Base-by-base conservation (phyloP, 2,329 filamentous ascomycete species). In the Rhynchosporium secalis region DNA sequence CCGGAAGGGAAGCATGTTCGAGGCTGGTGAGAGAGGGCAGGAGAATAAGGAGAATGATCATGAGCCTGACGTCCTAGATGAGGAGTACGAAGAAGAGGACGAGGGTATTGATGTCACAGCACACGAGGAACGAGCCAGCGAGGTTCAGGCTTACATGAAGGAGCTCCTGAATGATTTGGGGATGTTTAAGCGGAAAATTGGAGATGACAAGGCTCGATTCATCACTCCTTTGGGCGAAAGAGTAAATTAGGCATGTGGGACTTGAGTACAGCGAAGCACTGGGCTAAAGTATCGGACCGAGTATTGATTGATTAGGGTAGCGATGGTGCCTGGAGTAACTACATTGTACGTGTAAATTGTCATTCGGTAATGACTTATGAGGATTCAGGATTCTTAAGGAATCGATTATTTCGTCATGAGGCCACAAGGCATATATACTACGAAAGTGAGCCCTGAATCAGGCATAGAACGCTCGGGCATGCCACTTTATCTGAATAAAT, bases 131-230 rank as follows among this genome's bases (percentile, higher is more conserved):
- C 80, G 79, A 49, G 81, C 81, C 15, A 80, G 82, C 46, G 83
- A 93, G 65, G 84, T 93, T 78, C 91, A 97, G 73, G 86, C 87
- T n/a, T 86, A 91, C 72, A 94, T 96, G 81, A 86, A 93, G 69
- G 87, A 89, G 41, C 83, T 98, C 72, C 80, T 99, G 67, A 86
- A 87, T 69, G 93, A 98, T 70, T 74, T 96, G 60, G 84, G 83
- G 36, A 75, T 94, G 73, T 96, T 96, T 78, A 89, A 89, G 75
- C 86, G 86, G 71, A 98, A 96, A 78, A 86, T 98, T 66, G 87
- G 85, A 6, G 92, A 95, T 70, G 95, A 98, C 74, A 85, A 90
- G 75, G 79, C 79, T 61, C 80, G 90, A 45, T 95, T 86, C 63
- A 77, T 81, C 28, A 76, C 72, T 72, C 81, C 82, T n/a, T 68